Evolutionary conservation across 306 rosid genomes (phyloP), one percentile per base, ranked within the genome.

Genomic region (Vigna angularis): DNA sequence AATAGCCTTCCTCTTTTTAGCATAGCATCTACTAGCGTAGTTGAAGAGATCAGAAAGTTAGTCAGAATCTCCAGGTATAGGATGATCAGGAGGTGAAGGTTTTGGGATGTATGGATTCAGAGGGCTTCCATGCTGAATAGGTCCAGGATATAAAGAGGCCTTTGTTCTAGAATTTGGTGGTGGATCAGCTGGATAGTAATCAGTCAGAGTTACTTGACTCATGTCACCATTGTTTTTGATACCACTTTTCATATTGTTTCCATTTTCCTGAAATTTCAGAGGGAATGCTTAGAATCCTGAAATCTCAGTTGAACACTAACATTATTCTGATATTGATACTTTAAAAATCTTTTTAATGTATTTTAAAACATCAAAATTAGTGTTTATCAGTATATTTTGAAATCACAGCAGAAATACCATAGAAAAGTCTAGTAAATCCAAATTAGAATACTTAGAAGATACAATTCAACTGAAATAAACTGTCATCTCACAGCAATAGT

Each of bases 91-190:
- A 72, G 92, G 91, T 0, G 93, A 59, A 55, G 95, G 90, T 75
- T 76, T 88, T 40, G 98, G 98, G 48, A 49, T 20, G 22, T 66
- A 86, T 17, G 97, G 97, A 32, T 32, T 86, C 32, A 88, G 34
- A 58, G 97, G 97, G 38, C 89, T n/a, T 26, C 92, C 90, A 49
- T 94, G 97, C 83, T 94, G 87, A 36, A 90, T 90, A 12, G 97
- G 97, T 71, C 85, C 93, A 1, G 91, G 85, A 57, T 79, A 79
- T 11, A 87, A 1, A 14, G 87, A 69, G 14, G 86, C 77, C 80
- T 83, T 82, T 50, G 88, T 79, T 16, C 62, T 3, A 80, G 74
- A 3, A 78, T 78, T 79, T 52, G 96, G 98, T 44, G 55, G 70
- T 62, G 97, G 97, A 85, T 90, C 90, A 30, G 76, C 49, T 11